Evolutionary conservation across 495 filamentous ascomycete species (phyloP), one percentile per base, ranked within the genome.

Genomic region (Terfezia claveryi): DNA sequence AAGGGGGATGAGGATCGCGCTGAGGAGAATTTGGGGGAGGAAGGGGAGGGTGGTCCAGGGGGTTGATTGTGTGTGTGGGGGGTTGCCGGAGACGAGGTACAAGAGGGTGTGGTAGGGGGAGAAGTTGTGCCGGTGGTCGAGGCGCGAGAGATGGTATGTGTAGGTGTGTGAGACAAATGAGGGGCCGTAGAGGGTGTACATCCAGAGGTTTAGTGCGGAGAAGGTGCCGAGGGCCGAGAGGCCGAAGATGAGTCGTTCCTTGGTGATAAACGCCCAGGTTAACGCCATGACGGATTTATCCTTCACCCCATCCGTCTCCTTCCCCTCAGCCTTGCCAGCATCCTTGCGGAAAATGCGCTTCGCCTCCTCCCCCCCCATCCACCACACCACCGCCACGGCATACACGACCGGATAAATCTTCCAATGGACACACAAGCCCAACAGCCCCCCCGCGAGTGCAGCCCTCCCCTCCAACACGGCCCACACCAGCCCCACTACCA

Each of bases 391-490:
- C 0, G 85, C 81, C 0, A 78, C 73, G 0, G 83, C 88, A 68
- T 98, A 98, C 38, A 96, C 85, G 64, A 95, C 93, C 0, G 91
- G 91, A 64, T 96, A 98, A 55, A 98, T 98, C 72, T 98, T 98
- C 66, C 96, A 93, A 67, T 98, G 91, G 32, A 94, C 89, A 1
- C 79, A 75, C 37, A 95, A 68, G 0, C 91, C 91, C 7, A 98
- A 68, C 37, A 98, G 66, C 2, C 80, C 37, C 0, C 86, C 92
- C 0, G 20, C 20, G 20, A 20, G 20, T 20, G 20, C 20, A 20
- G 2, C 20, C 20, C 20, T 20, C 20, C 20, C 68, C 50, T 83
- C 65, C 6, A 85, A 76, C 0, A 87, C 83, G 14, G 62, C 59
- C 85, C 86, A 94, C 32, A 98, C 64, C 36, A 98, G 61, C 2